phyloP scores from a whole-genome alignment of 106 monocot genomes.

The Narthecium ossifragum region DNA sequence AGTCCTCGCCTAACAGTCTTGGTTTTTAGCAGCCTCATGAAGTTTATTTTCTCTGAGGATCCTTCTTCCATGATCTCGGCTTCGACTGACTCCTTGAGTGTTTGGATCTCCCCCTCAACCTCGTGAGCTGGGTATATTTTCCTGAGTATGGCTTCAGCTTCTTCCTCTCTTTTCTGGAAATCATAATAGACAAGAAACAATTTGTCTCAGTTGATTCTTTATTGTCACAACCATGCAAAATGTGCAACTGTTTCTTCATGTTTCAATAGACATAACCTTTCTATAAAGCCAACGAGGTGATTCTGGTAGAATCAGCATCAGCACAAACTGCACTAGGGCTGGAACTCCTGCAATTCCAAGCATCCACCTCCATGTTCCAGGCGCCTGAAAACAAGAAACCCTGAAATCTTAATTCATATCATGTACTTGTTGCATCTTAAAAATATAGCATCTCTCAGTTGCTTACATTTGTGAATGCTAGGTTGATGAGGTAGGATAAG shows the following conservation, averaged over 20 bases:
- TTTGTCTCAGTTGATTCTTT: background rate
- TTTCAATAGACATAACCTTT: slow-evolving; percentile 27
- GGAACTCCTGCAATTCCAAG: slow-evolving; percentile 79
- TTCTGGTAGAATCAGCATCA: slow-evolving; percentile 67
- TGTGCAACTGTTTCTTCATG: too few relatives aligned
- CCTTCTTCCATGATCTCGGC: slow-evolving; percentile 44
- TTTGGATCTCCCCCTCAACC: slow-evolving; percentile 48
- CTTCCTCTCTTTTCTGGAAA: slow-evolving; percentile 53
- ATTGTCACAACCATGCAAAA: too few relatives aligned
- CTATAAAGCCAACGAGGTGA: slow-evolving; percentile 85
- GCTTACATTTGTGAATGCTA: slow-evolving; percentile 78
- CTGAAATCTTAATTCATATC: background rate
- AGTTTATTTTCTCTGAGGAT: slow-evolving; percentile 40
- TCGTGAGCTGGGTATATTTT: slow-evolving; percentile 68
- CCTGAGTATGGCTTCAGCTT: slow-evolving; percentile 47
- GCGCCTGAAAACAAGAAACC: slow-evolving; percentile 28
- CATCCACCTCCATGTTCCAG: slow-evolving; percentile 94
- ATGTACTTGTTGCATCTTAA: too few relatives aligned
- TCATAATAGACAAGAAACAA: background rate
- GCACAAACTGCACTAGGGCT: slow-evolving; percentile 50
- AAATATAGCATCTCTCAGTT: too few relatives aligned
- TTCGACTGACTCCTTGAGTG: slow-evolving; percentile 57
- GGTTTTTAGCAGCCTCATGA: slow-evolving; percentile 44
- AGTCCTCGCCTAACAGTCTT: slow-evolving; percentile 65
- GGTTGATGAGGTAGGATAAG: slow-evolving; percentile 78